Evolutionary conservation across 176 grass and related monocot genomes (phyloP), one percentile per base, ranked within the genome.

Genomic region (Carex kokanica): DNA sequence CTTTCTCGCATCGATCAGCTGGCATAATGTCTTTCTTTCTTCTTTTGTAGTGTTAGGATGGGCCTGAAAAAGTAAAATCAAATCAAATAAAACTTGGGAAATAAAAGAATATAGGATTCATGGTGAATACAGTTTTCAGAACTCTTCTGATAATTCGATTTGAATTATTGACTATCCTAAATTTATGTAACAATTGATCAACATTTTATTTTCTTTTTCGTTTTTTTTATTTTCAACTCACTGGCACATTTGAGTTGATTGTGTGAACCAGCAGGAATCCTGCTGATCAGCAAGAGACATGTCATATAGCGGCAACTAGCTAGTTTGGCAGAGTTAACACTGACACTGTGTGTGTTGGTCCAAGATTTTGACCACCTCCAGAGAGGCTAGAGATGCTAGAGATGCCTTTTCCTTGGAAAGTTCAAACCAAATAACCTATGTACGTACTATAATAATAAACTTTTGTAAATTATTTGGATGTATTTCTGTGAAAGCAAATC

Each of bases 1-100:
- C 88, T 95, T 99, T 52, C 91, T 89, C 36, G 88, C 80, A 81
- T 95, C 93, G 86, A 95, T 95, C 73, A 99, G 89, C 27, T 88
- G 83, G 88, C 88, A 92, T 29, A 95, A 80, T 51, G 79, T 73
- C 80, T 91, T 95, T 5, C 85, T 81, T 69, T 95, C 96, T 79
- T 99, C 83, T 6, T 99, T 99, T 47, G 64, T 64, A 6, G 91
- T 89, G 70, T 67, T 89, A 0, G 93, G 89, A 23, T 99, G 96
- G 7, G 89, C 93, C 96, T 99, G 90, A 1, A 51, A 32, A 58
- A 25, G 16, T 20, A 56, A 74, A 55, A 34, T 6, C 31, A 55
- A 77, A 54, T 27, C 14, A 53, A 17, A 32, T 31, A 27, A 54
- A 52, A 14, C 15, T 38, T 17, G 1, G 6, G 64, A 47, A 72